Evolutionary conservation across 306 rosid species (phyloP).

Genomic region (Citrullus colocynthis): DNA sequence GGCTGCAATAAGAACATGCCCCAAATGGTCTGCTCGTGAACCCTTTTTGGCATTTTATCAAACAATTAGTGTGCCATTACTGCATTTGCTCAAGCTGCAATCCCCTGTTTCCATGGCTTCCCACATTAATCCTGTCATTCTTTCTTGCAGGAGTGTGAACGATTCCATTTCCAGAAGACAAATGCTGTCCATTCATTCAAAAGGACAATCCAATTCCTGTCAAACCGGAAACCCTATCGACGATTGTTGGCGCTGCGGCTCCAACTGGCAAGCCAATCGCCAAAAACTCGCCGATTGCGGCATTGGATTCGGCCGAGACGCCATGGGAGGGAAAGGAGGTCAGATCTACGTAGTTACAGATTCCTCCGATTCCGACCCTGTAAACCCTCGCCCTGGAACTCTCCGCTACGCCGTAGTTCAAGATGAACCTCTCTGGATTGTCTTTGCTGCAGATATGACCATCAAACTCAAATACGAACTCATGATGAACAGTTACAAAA

Average conservation of each 20-base stretch:
- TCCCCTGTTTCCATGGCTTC: background rate
- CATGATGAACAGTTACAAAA: slow-evolving; percentile 74
- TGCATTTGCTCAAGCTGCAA: background rate
- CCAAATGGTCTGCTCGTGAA: background rate
- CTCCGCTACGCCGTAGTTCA: slow-evolving; percentile 96
- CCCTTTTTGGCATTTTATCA: slow-evolving; percentile 11
- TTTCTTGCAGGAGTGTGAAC: slow-evolving; percentile 48
- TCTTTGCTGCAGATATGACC: slow-evolving; percentile 61
- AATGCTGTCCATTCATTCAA: slow-evolving; percentile 17
- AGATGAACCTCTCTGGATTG: slow-evolving; percentile 78
- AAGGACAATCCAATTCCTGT: slow-evolving; percentile 31
- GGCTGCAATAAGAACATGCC: background rate
- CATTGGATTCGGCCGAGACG: slow-evolving; percentile 69
- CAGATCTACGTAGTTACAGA: slow-evolving; percentile 83
- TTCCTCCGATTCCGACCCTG: slow-evolving; percentile 74
- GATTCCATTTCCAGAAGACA: slow-evolving; percentile 44
- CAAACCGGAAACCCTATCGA: slow-evolving; percentile 77
- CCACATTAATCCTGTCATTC: background rate
- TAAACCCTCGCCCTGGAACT: slow-evolving; percentile 67
- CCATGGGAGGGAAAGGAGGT: slow-evolving; percentile 85
- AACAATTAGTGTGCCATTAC: background rate
- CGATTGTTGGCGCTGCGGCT: slow-evolving; percentile 89
- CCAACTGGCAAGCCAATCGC: slow-evolving; percentile 49
- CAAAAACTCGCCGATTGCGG: slow-evolving; percentile 84
- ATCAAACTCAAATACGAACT: slow-evolving; percentile 68